Base-by-base conservation (phyloP, 257 asterid genomes). In the Petunia axillaris region DNA sequence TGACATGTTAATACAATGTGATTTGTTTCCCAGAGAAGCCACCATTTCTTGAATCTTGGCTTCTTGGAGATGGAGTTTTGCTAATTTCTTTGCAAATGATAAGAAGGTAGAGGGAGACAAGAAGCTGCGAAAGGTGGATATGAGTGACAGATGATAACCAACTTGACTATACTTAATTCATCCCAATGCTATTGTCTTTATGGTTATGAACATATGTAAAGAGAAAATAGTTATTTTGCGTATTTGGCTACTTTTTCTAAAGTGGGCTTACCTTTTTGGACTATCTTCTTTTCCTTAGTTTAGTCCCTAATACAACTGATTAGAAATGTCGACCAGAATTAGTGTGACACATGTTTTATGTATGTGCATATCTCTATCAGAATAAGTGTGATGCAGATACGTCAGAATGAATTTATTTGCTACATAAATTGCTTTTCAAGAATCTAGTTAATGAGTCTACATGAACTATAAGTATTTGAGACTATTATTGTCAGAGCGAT, bases 51-150 rank as follows among this genome's bases (percentile, higher is more conserved):
- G 91, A 85, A 66, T 76, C 67, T 83, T 90, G 91, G 86, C 82
- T 60, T 86, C 85, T 89, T 88, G 88, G 89, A 60, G 82, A 79
- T 89, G 93, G 91, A 83, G 85, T 80, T 86, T 87, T 91, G 88
- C 84, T 84, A 52, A 79, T 38, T 35, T 52, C 75, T 50, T 50
- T 5, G 77, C 38, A 79, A 67, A 58, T 65, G 35, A 54, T 68
- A 52, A 13, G 84, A 50, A 16, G 63, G 44, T 70, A 77, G 65
- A 74, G 63, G 48, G 58, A 39, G 50, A 46, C 71, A 59, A 78
- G 84, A 71, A 71, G 60, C 60, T 10, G 43, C 77, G 66, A 60
- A 62, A 43, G n/a, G 50, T 78, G 81, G 59, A 77, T n/a, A 78
- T 86, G 82, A 85, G 84, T 86, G 84, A 76, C 79, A 67, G 64